Evolutionary conservation across 805 yeast species (phyloP).

Genomic region (Lachancea dasiensis): DNA sequence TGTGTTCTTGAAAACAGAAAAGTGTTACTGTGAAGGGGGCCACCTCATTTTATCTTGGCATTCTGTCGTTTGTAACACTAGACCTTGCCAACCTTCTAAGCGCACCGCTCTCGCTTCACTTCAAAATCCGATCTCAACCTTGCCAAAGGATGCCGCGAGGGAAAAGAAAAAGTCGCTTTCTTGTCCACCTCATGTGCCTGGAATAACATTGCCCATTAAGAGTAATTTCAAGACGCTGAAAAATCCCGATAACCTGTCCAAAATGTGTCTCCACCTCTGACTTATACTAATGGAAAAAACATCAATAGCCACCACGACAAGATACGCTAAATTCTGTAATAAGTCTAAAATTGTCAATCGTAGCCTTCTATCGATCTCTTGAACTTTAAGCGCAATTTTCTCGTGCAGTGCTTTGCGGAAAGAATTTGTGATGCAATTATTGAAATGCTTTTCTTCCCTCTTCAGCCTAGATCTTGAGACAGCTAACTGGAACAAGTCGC

Average conservation of each 20-base stretch:
- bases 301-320: conserved; percentile 16
- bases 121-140: too few species aligned
- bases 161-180: too few species aligned
- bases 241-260: conserved; percentile 23
- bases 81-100: too few species aligned
- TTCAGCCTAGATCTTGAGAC: conserved; percentile 13
- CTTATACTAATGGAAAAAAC: not conserved
- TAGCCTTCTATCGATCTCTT: conserved; percentile 14
- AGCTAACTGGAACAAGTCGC: conserved; percentile 11
- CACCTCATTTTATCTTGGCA: too few species aligned
- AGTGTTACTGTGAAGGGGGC: too few species aligned
- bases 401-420: conserved; percentile 17
- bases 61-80: too few species aligned
- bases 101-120: too few species aligned
- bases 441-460: conserved; percentile 11
- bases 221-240: conserved; percentile 20
- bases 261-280: conserved; percentile 8
- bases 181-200: too few species aligned
- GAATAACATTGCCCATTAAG: conserved; percentile 12
- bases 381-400: conserved; percentile 13
- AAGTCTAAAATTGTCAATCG: conserved; percentile 21
- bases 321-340: conserved; percentile 22
- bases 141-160: too few species aligned
- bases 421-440: conserved; percentile 1
- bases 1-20: too few species aligned